A percentile compares a stretch with the other conserved stretches of the same genome.
Conservation (phyloP, 352 stramenopile species). For the Pythium vanterpoolii region DNA sequence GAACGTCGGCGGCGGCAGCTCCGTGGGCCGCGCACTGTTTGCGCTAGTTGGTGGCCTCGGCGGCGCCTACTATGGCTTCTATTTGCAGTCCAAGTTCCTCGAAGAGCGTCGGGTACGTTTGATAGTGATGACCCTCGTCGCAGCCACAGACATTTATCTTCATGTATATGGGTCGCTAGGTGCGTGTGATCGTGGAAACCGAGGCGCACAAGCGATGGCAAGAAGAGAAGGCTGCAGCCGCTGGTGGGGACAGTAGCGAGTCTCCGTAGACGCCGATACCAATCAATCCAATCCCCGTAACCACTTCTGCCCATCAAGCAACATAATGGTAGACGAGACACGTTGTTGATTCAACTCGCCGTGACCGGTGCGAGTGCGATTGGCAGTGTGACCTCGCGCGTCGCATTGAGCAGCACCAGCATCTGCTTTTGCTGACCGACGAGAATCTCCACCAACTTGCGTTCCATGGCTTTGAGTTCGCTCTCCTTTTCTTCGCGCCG, state of each 20-base stretch:
- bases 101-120: conserved; percentile 62
- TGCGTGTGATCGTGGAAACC: conserved; percentile 51
- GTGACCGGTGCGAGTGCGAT: conserved; percentile 6
- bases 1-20: conserved; percentile 74
- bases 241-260: background rate
- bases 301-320: background rate
- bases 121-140: background rate
- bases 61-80: conserved; percentile 78
- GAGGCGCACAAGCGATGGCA: conserved; percentile 63
- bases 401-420: conserved; percentile 44
- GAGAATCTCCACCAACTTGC: conserved; percentile 80
- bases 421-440: conserved; percentile 84
- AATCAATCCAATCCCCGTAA: conserved; percentile 12
- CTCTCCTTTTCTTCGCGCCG: conserved; percentile 68
- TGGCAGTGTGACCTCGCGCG: conserved; percentile 32
- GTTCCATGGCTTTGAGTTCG: conserved; percentile 73
- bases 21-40: conserved; percentile 61
- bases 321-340: background rate
- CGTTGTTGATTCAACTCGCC: background rate
- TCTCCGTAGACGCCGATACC: background rate
- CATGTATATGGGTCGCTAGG: conserved; percentile 16
- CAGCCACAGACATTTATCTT: too few species aligned
- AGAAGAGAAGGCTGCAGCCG: conserved; percentile 28
- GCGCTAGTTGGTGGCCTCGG: conserved; percentile 61
- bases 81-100: conserved; percentile 82